Conservation (phyloP, 1,284 basidiomycete genomes). For the Irpex sp. region DNA sequence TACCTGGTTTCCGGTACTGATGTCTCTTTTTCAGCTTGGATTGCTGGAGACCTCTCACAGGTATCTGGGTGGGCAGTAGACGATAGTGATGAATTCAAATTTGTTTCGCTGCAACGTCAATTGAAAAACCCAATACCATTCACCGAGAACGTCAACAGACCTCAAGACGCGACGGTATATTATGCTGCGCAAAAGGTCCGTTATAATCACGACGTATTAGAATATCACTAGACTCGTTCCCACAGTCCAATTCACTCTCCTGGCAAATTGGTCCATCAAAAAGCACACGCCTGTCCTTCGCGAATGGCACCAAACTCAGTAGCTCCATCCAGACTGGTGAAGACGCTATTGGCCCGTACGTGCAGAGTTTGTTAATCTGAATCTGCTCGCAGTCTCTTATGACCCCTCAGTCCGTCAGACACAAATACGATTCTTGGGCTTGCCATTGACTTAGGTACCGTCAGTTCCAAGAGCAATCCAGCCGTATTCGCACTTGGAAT, state of each 20-base stretch:
- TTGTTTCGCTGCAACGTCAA: not conserved
- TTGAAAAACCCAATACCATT: not conserved
- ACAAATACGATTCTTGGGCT: not conserved
- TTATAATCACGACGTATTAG: not conserved
- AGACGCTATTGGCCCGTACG: not conserved
- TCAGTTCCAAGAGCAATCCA: constrained; percentile 14
- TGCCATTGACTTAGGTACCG: constrained; percentile 21
- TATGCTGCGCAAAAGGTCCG: not conserved
- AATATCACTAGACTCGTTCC: not conserved
- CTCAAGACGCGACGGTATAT: not conserved
- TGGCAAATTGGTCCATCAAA: not conserved
- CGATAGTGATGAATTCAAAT: not conserved
- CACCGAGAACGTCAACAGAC: not conserved
- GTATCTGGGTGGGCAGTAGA: not conserved
- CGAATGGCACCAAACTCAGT: not conserved
- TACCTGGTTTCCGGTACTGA: not conserved
- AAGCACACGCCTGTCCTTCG: not conserved
- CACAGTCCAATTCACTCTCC: not conserved
- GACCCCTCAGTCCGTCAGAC: not conserved
- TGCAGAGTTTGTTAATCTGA: not conserved
- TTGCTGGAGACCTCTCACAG: not conserved
- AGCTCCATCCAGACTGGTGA: not conserved
- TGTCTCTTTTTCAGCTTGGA: not conserved
- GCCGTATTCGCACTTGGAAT: constrained; percentile 23
- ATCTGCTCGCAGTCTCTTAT: not conserved